Evolutionary conservation across 306 rosid species (phyloP).

Genomic region (Calophaca sinica): DNA sequence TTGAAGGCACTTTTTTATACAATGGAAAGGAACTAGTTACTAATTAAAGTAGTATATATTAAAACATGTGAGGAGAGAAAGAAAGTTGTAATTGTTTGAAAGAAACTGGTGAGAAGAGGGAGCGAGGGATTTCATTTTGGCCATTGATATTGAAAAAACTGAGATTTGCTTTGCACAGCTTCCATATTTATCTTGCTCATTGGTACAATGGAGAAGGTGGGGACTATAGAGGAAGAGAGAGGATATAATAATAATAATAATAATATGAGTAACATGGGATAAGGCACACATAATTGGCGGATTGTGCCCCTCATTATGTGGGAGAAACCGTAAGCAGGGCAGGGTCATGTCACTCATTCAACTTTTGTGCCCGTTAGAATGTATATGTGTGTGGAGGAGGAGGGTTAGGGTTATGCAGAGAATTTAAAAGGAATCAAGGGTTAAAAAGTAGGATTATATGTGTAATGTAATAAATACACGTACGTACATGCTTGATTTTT

Average conservation of each 20-base stretch:
- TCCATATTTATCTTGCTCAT: slow-evolving; percentile 19
- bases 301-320: slow-evolving; percentile 51
- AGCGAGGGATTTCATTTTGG: not conserved
- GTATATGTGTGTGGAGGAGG: not conserved
- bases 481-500: too few relatives aligned
- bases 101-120: not conserved
- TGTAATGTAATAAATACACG: too few relatives aligned
- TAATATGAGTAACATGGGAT: slow-evolving; percentile 38
- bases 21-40: not conserved
- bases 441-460: too few relatives aligned
- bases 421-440: not conserved
- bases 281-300: slow-evolving; percentile 53
- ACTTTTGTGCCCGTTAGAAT: slow-evolving; percentile 49
- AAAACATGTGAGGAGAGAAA: not conserved
- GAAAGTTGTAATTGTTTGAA: not conserved
- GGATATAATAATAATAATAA: not conserved
- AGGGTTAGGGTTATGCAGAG: not conserved
- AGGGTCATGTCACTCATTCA: slow-evolving; percentile 46
- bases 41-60: not conserved
- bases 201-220: slow-evolving; percentile 8
- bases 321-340: slow-evolving; percentile 49
- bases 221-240: slow-evolving; percentile 24
- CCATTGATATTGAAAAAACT: slow-evolving; percentile 1
- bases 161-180: slow-evolving; percentile 3
- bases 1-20: slow-evolving; percentile 13